phyloP scores from a whole-genome alignment of 176 grass and related monocot genomes.

The Miscanthus lutarioriparius region DNA sequence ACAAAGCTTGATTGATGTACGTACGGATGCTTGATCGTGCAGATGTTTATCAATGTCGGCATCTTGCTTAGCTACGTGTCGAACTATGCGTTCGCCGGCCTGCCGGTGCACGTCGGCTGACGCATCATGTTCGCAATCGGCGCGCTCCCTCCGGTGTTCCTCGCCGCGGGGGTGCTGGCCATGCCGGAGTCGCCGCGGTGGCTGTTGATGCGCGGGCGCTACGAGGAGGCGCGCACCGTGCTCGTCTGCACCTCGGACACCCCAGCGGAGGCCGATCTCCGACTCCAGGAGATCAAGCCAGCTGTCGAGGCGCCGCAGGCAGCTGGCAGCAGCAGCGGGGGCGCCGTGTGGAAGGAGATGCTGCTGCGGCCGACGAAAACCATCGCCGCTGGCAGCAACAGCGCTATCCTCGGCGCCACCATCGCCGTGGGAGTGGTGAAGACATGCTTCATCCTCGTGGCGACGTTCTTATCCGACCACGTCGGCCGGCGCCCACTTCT shows the following conservation, averaged over 20 bases:
- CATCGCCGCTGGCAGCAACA: too few relatives aligned
- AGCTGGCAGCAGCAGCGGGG: neutral
- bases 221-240: neutral
- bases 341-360: conserved; percentile 1
- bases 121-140: conserved; percentile 46
- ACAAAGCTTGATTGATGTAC: neutral
- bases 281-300: neutral
- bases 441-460: conserved; percentile 42
- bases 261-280: neutral
- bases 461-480: conserved; percentile 44
- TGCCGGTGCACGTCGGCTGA: conserved; percentile 43
- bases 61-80: conserved; percentile 51
- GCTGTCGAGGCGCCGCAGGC: neutral
- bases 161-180: conserved; percentile 32
- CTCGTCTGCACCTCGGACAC: neutral
- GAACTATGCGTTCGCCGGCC: conserved; percentile 39
- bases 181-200: conserved; percentile 78
- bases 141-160: conserved; percentile 26
- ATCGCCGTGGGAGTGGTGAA: conserved; percentile 42
- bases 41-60: conserved; percentile 33
- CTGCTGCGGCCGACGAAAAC: conserved; percentile 12
- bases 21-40: neutral
- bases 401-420: conserved; percentile 38
- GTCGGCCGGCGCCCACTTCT: conserved; percentile 43
- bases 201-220: conserved; percentile 56